These are phyloP conservation scores for Phaeotremella skinneri DNA, from an alignment of 768 basidiomycete species.

Conservation along the genomic window DNA sequence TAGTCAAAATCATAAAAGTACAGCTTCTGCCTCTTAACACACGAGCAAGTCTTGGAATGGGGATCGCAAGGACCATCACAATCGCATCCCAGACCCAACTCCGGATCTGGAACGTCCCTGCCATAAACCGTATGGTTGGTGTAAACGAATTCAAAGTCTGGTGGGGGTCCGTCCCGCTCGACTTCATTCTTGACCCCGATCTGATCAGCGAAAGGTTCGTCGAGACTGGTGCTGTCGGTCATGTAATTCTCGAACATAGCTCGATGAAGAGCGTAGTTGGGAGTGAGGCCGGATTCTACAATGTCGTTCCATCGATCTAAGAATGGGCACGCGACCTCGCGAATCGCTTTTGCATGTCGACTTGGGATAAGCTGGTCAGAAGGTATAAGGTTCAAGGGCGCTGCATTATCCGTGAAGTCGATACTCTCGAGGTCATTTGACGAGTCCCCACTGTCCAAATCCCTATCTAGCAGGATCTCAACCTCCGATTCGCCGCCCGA, in stretches of 20 bases:
- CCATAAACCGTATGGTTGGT: constrained; percentile 77
- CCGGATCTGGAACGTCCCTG: constrained; percentile 66
- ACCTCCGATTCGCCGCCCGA: constrained; percentile 19
- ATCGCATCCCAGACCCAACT: constrained; percentile 66
- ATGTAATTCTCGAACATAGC: constrained; percentile 67
- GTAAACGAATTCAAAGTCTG: constrained; percentile 84
- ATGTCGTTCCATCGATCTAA: constrained; percentile 26
- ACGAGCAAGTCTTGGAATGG: constrained; percentile 68
- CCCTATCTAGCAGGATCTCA: constrained; percentile 15
- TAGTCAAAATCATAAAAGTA: constrained; percentile 53
- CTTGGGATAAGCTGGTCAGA: constrained; percentile 15
- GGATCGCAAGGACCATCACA: constrained; percentile 76
- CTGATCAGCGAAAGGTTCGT: constrained; percentile 67
- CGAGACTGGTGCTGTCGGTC: constrained; percentile 61
- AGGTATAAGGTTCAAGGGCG: neutral
- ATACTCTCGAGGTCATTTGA: constrained; percentile 8
- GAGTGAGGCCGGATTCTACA: constrained; percentile 13
- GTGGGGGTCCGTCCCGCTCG: constrained; percentile 64
- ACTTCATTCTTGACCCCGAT: constrained; percentile 69
- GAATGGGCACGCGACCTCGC: constrained; percentile 10
- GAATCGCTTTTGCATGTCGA: constrained; percentile 14
- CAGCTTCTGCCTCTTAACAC: constrained; percentile 61
- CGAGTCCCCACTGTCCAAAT: constrained; percentile 3
- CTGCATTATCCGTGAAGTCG: constrained; percentile 1
- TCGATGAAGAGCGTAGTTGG: constrained; percentile 46